Evolutionary conservation across 495 filamentous ascomycete genomes (phyloP), one percentile per base, ranked within the genome.

Genomic region (Cetradonia linearis): DNA sequence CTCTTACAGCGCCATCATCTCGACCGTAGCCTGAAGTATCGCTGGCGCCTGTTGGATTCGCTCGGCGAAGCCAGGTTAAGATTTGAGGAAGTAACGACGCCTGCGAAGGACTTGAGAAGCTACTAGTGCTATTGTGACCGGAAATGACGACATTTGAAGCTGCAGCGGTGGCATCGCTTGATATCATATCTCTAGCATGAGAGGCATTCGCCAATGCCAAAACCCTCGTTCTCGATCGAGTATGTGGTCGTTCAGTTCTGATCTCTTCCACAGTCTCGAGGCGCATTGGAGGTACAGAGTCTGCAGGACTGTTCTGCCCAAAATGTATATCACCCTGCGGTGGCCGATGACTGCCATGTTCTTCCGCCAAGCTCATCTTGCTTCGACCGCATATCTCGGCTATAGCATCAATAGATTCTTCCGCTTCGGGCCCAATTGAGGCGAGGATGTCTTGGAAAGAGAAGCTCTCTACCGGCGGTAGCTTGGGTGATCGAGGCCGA

Each of bases 331-430:
- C 79, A 8, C 80, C 81, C 31, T 83, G 69, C 0, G 83, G 83
- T 9, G 83, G 82, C 31, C 83, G 77, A 65, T 86, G 83, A 57
- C 82, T 83, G 34, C 72, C 77, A 66, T 86, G 84, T 65, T 85
- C 81, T 65, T 85, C 81, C 31, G 83, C 79, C 44, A 86, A 69
- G 65, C 79, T 84, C 59, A 83, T 69, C 62, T 77, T 79, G 68
- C 79, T 85, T 40, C 79, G 74, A 5, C 82, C 82, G 63, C 78
- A 84, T 56, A 86, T 84, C 64, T 84, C 80, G 23, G 82, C 83
- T 59, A 86, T 85, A 6, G 80, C 78, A 59, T 84, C 77, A 31
- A 86, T 71, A 3, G 82, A 81, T 18, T 66, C 66, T 25, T 76
- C 70, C 55, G 83, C 80, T 64, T 84, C 80, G 3, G 81, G 75